Percentiles rank a stretch among this genome's conserved stretches.
Evolutionary conservation across 148 eudicot species (phyloP).

Genomic region (Rhododendron mucronatum): DNA sequence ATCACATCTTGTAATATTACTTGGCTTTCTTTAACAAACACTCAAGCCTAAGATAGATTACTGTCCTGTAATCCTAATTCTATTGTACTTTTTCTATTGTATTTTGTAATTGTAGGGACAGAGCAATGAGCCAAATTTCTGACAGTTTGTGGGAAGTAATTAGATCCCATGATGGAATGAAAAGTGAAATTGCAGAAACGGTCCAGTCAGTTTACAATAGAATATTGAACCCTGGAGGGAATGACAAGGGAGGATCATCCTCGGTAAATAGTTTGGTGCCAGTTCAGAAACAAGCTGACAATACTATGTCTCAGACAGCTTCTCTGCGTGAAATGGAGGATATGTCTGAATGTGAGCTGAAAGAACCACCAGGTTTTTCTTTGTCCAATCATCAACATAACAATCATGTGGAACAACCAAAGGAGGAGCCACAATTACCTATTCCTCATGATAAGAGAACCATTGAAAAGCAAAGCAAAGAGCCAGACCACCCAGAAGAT

Average conservation of each 20-base stretch:
- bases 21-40: not conserved
- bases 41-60: not conserved
- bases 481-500: conserved; percentile 13
- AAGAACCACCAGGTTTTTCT: conserved; percentile 48
- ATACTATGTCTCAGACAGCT: conserved; percentile 14
- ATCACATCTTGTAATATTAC: not conserved
- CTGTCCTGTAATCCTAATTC: not conserved
- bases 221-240: conserved; percentile 41
- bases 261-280: conserved; percentile 16
- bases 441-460: conserved; percentile 18
- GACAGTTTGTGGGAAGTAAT: conserved; percentile 75
- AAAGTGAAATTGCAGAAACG: conserved; percentile 63
- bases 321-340: conserved; percentile 22
- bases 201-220: conserved; percentile 62
- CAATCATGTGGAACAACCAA: conserved; percentile 17
- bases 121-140: conserved; percentile 60
- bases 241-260: conserved; percentile 30
- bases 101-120: conserved; percentile 41
- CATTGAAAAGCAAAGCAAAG: conserved; percentile 20
- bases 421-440: conserved; percentile 18
- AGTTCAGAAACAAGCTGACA: conserved; percentile 15
- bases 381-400: conserved; percentile 19
- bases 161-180: conserved; percentile 61
- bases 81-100: conserved; percentile 4
- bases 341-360: conserved; percentile 33